A percentile compares a stretch with the other conserved stretches of the same genome.
These are phyloP conservation scores for Amanita subjunquillea DNA, from an alignment of 768 basidiomycete genomes.

Conservation along the genomic window DNA sequence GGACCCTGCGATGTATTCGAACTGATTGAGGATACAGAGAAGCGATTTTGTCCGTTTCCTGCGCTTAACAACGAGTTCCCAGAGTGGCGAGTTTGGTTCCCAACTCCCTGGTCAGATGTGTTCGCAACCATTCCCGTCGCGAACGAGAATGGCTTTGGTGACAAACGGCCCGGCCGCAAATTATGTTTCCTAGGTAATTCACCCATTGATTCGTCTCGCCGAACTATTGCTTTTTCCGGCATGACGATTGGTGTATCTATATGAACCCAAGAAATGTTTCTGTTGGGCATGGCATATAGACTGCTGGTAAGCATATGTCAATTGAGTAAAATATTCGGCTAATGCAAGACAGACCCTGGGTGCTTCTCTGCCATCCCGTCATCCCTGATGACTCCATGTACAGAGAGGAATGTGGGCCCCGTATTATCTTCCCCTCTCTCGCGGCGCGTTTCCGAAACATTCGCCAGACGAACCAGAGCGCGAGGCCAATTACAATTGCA, in stretches of 20 bases:
- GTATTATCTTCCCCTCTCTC: constrained; percentile 23
- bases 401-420: constrained; percentile 34
- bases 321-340: not conserved
- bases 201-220: not conserved
- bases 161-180: constrained; percentile 11
- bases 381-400: constrained; percentile 36
- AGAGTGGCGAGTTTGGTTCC: not conserved
- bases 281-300: constrained; percentile 1
- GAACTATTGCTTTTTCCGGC: constrained; percentile 2
- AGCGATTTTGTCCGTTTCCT: constrained; percentile 22
- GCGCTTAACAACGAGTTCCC: constrained; percentile 17
- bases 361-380: constrained; percentile 14
- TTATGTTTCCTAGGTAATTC: constrained; percentile 1
- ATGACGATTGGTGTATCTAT: not conserved
- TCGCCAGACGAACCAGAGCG: constrained; percentile 33
- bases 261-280: not conserved
- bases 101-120: not conserved
- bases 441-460: constrained; percentile 28
- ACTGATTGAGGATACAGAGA: constrained; percentile 27
- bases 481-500: constrained; percentile 25
- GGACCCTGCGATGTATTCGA: constrained; percentile 13
- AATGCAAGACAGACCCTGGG: constrained; percentile 12
- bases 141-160: not conserved
- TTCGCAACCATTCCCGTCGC: not conserved
- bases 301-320: constrained; percentile 6